Percentiles rank a stretch among this genome's conserved stretches.
phyloP scores from a whole-genome alignment of 805 yeast genomes.

The Candida stauntonica region DNA sequence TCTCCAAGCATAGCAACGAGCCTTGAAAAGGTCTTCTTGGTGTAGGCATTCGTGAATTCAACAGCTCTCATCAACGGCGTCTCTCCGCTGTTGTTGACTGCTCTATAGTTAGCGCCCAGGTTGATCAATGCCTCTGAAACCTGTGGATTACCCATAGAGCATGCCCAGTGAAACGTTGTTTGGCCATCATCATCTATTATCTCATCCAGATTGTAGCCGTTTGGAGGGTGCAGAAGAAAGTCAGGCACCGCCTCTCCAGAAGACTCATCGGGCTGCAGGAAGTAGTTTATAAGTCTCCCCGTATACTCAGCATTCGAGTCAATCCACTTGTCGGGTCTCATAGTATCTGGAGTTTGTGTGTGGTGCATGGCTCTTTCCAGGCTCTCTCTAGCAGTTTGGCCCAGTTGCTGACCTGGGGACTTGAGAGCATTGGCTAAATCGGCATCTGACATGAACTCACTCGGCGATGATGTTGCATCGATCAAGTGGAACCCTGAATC shows the following conservation, averaged over 20 bases:
- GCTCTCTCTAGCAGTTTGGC: constrained; percentile 24
- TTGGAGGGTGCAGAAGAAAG: constrained; percentile 58
- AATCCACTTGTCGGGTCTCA: constrained; percentile 24
- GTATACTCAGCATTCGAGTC: constrained; percentile 39
- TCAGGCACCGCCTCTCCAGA: constrained; percentile 48
- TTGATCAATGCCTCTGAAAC: constrained; percentile 72
- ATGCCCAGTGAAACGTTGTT: constrained; percentile 95
- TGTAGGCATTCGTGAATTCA: constrained; percentile 82
- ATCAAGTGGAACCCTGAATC: constrained; percentile 11
- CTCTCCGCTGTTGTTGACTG: constrained; percentile 67
- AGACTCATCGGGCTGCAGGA: constrained; percentile 50
- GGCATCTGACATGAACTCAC: constrained; percentile 51
- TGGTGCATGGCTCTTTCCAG: constrained; percentile 20
- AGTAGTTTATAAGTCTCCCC: constrained; percentile 46
- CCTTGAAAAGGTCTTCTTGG: constrained; percentile 72
- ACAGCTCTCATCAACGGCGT: constrained; percentile 85
- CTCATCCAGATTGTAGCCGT: constrained; percentile 63
- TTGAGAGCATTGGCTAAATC: constrained; percentile 43
- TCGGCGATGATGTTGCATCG: constrained; percentile 41
- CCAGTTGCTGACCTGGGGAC: constrained; percentile 22
- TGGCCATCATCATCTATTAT: constrained; percentile 93
- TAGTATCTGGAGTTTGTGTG: constrained; percentile 9
- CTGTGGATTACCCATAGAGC: constrained; percentile 83
- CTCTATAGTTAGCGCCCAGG: constrained; percentile 67
- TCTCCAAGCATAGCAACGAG: constrained; percentile 72